phyloP scores from a whole-genome alignment of 1,139 yeast genomes.

The Groenewaldozyma sp. region DNA sequence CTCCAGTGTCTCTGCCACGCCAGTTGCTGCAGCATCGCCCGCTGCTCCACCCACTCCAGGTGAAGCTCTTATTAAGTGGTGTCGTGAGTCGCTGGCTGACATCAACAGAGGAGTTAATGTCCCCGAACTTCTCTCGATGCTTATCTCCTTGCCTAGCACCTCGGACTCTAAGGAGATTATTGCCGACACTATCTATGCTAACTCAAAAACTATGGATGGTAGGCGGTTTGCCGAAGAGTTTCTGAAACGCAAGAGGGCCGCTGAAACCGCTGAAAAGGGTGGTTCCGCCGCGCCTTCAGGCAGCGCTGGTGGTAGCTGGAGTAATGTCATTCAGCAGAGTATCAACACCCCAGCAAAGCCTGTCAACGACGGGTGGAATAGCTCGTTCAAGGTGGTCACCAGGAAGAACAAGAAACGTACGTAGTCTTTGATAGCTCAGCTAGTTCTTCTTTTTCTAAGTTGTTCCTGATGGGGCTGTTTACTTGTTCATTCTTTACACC shows the following conservation, averaged over 20 bases:
- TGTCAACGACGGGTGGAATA: slow-evolving; percentile 68
- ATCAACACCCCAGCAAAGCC: slow-evolving; percentile 44
- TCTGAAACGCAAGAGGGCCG: slow-evolving; percentile 61
- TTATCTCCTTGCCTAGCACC: slow-evolving; percentile 68
- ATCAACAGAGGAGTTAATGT: slow-evolving; percentile 59
- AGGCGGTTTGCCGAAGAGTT: slow-evolving; percentile 90
- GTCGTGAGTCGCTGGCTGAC: slow-evolving; percentile 58
- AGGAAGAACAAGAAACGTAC: slow-evolving; percentile 45
- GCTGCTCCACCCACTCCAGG: slow-evolving; percentile 6
- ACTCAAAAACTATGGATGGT: slow-evolving; percentile 90
- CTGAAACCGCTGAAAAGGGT: slow-evolving; percentile 36
- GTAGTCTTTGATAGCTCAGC: neutral
- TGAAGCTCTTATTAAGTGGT: slow-evolving; percentile 77
- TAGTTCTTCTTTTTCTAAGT: slow-evolving; percentile 1
- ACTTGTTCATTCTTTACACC: too few relatives aligned
- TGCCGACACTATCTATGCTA: slow-evolving; percentile 85
- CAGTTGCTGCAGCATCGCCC: slow-evolving; percentile 13
- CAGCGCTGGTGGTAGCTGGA: slow-evolving; percentile 28
- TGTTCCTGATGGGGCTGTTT: too few relatives aligned
- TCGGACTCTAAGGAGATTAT: slow-evolving; percentile 74
- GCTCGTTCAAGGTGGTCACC: slow-evolving; percentile 53
- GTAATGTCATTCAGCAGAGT: slow-evolving; percentile 56
- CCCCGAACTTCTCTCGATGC: slow-evolving; percentile 63
- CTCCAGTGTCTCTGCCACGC: slow-evolving; percentile 12
- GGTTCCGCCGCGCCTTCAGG: neutral